These are phyloP conservation scores for Heracleum sosnowskyi DNA, from an alignment of 129 eudicot species.

Conservation along the genomic window DNA sequence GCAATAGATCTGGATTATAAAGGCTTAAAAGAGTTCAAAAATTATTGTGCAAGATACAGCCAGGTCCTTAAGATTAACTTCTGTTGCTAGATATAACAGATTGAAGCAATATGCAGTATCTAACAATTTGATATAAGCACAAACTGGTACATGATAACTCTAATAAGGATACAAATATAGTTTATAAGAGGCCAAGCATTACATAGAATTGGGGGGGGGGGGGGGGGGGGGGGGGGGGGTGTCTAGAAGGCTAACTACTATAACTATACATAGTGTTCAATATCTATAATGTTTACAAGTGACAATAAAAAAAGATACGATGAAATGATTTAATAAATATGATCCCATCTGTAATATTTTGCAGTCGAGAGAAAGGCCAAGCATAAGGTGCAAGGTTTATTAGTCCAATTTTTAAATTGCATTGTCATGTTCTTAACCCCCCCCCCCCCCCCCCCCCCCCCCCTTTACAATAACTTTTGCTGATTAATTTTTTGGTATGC, in stretches of 20 bases:
- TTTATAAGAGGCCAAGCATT: background rate
- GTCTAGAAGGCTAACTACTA: no score
- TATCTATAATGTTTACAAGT: no score
- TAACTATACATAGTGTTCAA: no score
- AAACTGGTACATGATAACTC: background rate
- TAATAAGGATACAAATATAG: background rate
- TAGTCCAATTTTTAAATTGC: background rate
- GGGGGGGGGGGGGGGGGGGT: no score
- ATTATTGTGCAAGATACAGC: background rate
- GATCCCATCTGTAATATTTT: background rate
- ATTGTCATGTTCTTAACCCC: no score
- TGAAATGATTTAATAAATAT: background rate
- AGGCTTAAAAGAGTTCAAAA: background rate
- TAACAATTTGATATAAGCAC: background rate
- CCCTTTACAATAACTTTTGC: background rate
- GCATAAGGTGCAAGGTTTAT: background rate
- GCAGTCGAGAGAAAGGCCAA: background rate
- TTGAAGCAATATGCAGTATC: background rate
- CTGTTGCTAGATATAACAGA: background rate
- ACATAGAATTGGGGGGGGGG: no score
- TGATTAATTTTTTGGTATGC: background rate
- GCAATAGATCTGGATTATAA: constrained; percentile 17
- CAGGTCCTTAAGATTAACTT: background rate
- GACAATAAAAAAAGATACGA: no score
- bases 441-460: background rate